Evolutionary conservation across 2,329 filamentous ascomycete species (phyloP).

Genomic region (Monosporascus ibericus): DNA sequence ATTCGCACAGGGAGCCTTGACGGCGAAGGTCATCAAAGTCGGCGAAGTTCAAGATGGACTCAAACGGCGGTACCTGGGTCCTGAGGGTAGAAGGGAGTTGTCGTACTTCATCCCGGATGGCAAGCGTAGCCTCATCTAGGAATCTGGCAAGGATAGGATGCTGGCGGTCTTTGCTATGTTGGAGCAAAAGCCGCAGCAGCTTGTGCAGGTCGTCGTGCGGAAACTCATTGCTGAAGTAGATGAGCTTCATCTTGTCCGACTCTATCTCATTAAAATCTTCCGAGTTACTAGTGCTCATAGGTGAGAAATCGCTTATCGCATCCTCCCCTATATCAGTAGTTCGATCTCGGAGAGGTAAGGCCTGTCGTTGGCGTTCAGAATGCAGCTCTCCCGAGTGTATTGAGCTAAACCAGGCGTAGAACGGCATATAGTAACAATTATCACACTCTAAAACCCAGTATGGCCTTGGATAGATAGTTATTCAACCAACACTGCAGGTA

Average conservation of each 20-base stretch:
- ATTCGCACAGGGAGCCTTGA: conserved; percentile 32
- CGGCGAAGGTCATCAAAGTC: conserved; percentile 28
- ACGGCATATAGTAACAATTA: too few relatives aligned
- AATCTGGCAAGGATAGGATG: conserved; percentile 33
- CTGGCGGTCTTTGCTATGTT: conserved; percentile 32
- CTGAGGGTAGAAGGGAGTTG: conserved; percentile 22
- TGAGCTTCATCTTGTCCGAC: conserved; percentile 24
- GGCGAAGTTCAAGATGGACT: conserved; percentile 28
- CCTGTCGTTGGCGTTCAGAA: too few relatives aligned
- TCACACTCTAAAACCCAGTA: too few relatives aligned
- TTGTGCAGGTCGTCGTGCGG: conserved; percentile 36
- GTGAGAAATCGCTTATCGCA: too few relatives aligned
- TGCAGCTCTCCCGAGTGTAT: too few relatives aligned
- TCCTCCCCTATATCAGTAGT: too few relatives aligned
- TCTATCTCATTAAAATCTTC: neutral
- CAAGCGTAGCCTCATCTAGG: conserved; percentile 31
- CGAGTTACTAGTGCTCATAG: too few relatives aligned
- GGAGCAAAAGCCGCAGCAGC: conserved; percentile 32
- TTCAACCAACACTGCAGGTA: too few relatives aligned
- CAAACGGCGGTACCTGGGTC: conserved; percentile 29
- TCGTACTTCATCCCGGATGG: conserved; percentile 33
- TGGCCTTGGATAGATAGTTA: too few relatives aligned
- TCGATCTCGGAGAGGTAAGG: too few relatives aligned
- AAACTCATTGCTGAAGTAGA: conserved; percentile 44
- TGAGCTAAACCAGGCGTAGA: too few relatives aligned